A percentile compares a stretch with the other conserved stretches of the same genome.
These are phyloP conservation scores for Cylindrodendrum hubeiense DNA, from an alignment of 2,329 filamentous ascomycete species.

Conservation along the genomic window DNA sequence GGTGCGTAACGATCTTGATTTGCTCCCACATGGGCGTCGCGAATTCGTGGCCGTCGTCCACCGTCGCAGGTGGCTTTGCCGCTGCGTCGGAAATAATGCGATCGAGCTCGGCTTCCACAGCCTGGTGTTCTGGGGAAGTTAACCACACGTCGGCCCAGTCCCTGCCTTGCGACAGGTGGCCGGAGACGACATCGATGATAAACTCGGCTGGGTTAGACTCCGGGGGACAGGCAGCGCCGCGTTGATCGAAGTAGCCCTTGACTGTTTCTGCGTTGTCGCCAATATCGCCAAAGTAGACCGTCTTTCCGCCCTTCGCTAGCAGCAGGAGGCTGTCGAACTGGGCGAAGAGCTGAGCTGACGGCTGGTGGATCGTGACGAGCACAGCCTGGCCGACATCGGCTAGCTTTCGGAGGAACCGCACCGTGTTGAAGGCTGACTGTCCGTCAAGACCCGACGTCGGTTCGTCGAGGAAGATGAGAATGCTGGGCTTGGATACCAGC, in stretches of 20 bases:
- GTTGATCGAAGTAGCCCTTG: conserved; percentile 73
- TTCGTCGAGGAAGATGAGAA: conserved; percentile 72
- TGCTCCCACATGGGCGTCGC: conserved; percentile 76
- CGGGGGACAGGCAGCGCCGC: conserved; percentile 71
- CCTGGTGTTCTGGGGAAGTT: conserved; percentile 69
- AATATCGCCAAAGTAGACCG: conserved; percentile 76
- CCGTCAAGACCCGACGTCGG: conserved; percentile 77
- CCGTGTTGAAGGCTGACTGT: conserved; percentile 73
- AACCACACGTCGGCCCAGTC: conserved; percentile 80
- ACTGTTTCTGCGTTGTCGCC: conserved; percentile 66
- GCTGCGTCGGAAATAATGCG: conserved; percentile 68
- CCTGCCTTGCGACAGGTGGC: conserved; percentile 56
- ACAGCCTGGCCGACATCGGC: conserved; percentile 68
- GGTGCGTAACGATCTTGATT: conserved; percentile 71
- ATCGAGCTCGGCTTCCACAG: conserved; percentile 72
- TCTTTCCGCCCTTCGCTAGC: conserved; percentile 72
- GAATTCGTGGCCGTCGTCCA: conserved; percentile 73
- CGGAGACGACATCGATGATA: conserved; percentile 75
- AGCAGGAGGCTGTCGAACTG: conserved; percentile 75
- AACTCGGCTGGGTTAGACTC: conserved; percentile 80
- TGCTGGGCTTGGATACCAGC: conserved; percentile 70
- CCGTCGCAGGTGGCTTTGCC: conserved; percentile 53
- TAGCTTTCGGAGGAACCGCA: conserved; percentile 66
- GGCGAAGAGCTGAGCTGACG: conserved; percentile 73
- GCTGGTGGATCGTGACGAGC: conserved; percentile 78